Percentiles rank a stretch among this genome's conserved stretches.
Evolutionary conservation across 768 basidiomycete species (phyloP).

Genomic region (Pluteus cervinus): DNA sequence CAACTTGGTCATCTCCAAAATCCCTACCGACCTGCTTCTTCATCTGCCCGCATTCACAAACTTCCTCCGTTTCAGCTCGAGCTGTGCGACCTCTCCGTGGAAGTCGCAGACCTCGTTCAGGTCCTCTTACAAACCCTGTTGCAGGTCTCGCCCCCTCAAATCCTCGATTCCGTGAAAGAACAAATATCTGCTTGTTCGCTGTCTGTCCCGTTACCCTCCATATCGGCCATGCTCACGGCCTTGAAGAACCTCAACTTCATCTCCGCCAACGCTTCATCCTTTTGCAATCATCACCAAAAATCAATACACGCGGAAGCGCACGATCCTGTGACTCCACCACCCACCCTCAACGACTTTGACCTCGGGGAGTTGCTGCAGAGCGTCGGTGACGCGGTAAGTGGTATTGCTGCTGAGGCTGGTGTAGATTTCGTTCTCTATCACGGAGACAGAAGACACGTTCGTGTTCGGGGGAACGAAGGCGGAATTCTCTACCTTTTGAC

Average conservation of each 20-base stretch:
- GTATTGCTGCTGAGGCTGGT: slow-evolving; percentile 74
- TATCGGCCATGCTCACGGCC: slow-evolving; percentile 83
- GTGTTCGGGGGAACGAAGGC: slow-evolving; percentile 80
- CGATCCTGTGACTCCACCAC: not conserved
- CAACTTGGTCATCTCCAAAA: slow-evolving; percentile 74
- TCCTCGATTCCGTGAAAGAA: slow-evolving; percentile 90
- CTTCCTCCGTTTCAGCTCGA: slow-evolving; percentile 23
- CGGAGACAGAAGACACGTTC: slow-evolving; percentile 82
- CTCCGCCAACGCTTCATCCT: slow-evolving; percentile 72
- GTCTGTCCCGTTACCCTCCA: slow-evolving; percentile 79
- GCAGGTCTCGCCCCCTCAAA: slow-evolving; percentile 83
- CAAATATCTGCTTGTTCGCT: slow-evolving; percentile 88
- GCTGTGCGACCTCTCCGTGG: slow-evolving; percentile 69
- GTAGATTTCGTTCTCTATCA: slow-evolving; percentile 91
- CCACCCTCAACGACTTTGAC: slow-evolving; percentile 68
- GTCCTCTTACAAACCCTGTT: slow-evolving; percentile 88
- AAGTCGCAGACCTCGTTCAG: slow-evolving; percentile 89
- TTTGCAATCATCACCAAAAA: slow-evolving; percentile 28
- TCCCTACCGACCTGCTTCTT: slow-evolving; percentile 39
- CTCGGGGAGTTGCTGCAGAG: slow-evolving; percentile 87
- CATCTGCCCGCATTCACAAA: slow-evolving; percentile 13
- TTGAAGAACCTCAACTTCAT: slow-evolving; percentile 95
- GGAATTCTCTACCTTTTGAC: slow-evolving; percentile 76
- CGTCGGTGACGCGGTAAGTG: slow-evolving; percentile 83
- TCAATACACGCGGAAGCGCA: not conserved